A percentile compares a stretch with the other conserved stretches of the same genome.
Conservation (phyloP, 169 alveolate species). For the Eimeria necatrix region DNA sequence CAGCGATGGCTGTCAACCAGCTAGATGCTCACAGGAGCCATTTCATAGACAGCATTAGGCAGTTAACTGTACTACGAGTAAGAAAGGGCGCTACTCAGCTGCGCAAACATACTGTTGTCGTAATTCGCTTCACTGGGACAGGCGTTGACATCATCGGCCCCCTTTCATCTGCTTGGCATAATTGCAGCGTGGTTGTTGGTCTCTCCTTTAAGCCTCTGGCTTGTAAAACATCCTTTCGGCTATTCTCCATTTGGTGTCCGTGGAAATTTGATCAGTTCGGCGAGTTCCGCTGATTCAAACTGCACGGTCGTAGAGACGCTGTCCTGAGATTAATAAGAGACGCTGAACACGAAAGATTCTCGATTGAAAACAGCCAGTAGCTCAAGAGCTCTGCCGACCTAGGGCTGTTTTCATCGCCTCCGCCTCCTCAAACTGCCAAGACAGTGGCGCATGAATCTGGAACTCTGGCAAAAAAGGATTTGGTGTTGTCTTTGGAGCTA, state of each 20-base stretch:
- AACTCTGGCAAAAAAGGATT: no score
- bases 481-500: no score
- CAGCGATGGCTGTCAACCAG: no score
- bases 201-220: conserved; percentile 17
- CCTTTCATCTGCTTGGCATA: neutral
- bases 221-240: neutral
- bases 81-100: neutral
- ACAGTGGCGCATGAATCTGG: no score
- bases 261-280: neutral
- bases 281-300: neutral
- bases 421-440: neutral
- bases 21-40: no score
- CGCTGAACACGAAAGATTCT: no score
- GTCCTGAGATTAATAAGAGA: no score
- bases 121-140: conserved; percentile 21
- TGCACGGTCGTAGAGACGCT: no score
- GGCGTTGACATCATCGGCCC: neutral
- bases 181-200: neutral
- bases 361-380: neutral
- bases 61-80: no score
- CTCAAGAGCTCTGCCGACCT: neutral
- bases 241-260: neutral
- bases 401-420: neutral
- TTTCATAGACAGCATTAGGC: no score
- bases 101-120: conserved; percentile 16